Conservation (phyloP, 2,329 filamentous ascomycete species). For the Fusarium scirpi region DNA sequence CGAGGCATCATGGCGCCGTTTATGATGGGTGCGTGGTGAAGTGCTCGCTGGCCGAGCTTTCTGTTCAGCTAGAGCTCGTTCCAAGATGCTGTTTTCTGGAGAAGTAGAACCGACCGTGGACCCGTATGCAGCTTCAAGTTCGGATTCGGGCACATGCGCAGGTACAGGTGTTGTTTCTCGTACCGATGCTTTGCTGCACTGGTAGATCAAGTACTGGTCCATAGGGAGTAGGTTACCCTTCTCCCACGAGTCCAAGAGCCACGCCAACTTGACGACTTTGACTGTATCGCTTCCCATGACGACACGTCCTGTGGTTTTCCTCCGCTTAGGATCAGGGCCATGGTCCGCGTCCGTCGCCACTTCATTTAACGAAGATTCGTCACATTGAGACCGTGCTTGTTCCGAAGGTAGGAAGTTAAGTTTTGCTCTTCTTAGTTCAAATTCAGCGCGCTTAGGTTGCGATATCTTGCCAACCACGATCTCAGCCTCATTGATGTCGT, state of each 20-base stretch:
- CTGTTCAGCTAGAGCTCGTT: slow-evolving; percentile 38
- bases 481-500: slow-evolving; percentile 77
- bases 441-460: slow-evolving; percentile 75
- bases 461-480: slow-evolving; percentile 80
- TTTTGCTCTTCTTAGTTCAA: slow-evolving; percentile 79
- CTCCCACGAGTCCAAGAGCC: slow-evolving; percentile 67
- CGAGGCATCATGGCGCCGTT: slow-evolving; percentile 16
- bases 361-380: background rate
- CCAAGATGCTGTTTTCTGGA: slow-evolving; percentile 35
- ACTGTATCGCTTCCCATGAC: slow-evolving; percentile 48
- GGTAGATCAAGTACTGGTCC: slow-evolving; percentile 66
- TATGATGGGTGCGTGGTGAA: slow-evolving; percentile 23
- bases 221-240: slow-evolving; percentile 60
- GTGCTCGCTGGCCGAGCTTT: slow-evolving; percentile 3
- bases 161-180: background rate
- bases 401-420: slow-evolving; percentile 64
- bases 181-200: slow-evolving; percentile 55
- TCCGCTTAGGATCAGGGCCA: slow-evolving; percentile 34
- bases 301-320: slow-evolving; percentile 19
- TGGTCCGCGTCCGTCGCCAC: background rate
- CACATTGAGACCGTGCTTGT: background rate
- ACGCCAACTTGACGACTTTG: slow-evolving; percentile 69
- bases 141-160: background rate
- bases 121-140: background rate
- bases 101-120: slow-evolving; percentile 15